Evolutionary conservation across 2,329 filamentous ascomycete genomes (phyloP), one percentile per base, ranked within the genome.

Genomic region (Penicillium sp.): DNA sequence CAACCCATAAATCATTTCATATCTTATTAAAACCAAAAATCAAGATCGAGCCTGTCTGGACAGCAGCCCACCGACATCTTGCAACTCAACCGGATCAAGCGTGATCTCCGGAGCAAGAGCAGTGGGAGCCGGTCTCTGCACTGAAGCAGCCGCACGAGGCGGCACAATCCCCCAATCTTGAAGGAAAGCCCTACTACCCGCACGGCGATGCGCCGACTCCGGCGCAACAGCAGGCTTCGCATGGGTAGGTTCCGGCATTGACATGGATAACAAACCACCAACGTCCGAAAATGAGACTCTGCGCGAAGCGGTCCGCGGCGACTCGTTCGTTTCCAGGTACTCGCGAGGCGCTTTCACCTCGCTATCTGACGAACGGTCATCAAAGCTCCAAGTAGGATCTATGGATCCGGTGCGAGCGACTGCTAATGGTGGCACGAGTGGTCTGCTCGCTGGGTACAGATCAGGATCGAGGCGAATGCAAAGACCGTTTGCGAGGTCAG

Each of bases 261-360:
- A 11, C 49, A 54, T 80, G 5, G 87, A 85, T 0, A 95, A 76
- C 0, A 96, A 75, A 0, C 90, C 90, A 21, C 91, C 91, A 1
- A 92, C 87, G 62, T 96, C 92, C 64, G 93, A 92, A 71, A 96
- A 93, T 0, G 90, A 91, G 4, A 94, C 84, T 44, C 82, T 80
- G 4, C 83, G 79, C 4, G 84, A 74, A 43, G 61, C 69, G 76
- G 67, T 43, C 72, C 59, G 62, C 0, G 62, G 57, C 9, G 65
- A 62, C n/a, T 64, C 51, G 31, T 62, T 70, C 18, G 69, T 68
- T 51, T 62, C 61, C 31, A 73, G 65, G 43, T 71, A 73, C 47
- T 74, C 71, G 42, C 62, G 70, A 27, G 72, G 70, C 43, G 65
- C 53, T 56, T 70, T 71, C 13, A 65, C 57, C 6, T 71, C 55